Conservation (phyloP, 2,329 filamentous ascomycete genomes). For the Nothophaeocryptopus gaeumannii region DNA sequence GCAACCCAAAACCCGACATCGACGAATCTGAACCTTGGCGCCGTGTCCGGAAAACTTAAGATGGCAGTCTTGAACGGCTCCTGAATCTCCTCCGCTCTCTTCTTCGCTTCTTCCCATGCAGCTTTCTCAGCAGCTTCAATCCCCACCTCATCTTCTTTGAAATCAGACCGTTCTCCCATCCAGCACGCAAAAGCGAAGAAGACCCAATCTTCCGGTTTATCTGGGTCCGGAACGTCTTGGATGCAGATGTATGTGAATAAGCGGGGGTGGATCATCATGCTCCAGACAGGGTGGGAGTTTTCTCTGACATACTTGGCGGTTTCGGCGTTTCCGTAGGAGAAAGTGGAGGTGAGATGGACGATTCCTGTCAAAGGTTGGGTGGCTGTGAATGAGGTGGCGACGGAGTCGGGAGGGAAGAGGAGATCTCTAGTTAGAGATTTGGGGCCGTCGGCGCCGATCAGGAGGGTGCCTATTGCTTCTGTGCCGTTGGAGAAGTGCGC, state of each 20-base stretch:
- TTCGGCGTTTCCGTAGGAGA: constrained; percentile 18
- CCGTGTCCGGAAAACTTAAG: constrained; percentile 12
- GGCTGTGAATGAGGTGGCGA: neutral
- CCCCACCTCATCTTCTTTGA: no score
- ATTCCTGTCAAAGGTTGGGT: constrained; percentile 1
- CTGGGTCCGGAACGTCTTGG: constrained; percentile 14
- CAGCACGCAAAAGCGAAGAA: constrained; percentile 8
- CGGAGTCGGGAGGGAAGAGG: constrained; percentile 7
- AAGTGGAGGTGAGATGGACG: constrained; percentile 16
- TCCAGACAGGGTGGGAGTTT: constrained; percentile 18
- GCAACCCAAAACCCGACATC: constrained; percentile 25
- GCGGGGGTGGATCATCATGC: constrained; percentile 15
- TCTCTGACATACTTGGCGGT: constrained; percentile 4
- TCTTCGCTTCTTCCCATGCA: constrained; percentile 1
- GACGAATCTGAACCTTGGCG: neutral
- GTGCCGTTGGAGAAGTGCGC: constrained; percentile 20
- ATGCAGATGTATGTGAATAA: constrained; percentile 15
- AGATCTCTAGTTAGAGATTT: constrained; percentile 20
- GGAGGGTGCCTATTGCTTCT: constrained; percentile 14
- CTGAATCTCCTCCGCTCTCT: neutral
- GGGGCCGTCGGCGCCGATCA: constrained; percentile 25
- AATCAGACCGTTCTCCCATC: no score
- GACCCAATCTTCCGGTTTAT: constrained; percentile 20
- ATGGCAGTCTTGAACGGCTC: constrained; percentile 23
- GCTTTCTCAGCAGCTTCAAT: constrained; percentile 5